phyloP scores from a whole-genome alignment of 148 eudicot species.

The Rhododendron kiyosumense region DNA sequence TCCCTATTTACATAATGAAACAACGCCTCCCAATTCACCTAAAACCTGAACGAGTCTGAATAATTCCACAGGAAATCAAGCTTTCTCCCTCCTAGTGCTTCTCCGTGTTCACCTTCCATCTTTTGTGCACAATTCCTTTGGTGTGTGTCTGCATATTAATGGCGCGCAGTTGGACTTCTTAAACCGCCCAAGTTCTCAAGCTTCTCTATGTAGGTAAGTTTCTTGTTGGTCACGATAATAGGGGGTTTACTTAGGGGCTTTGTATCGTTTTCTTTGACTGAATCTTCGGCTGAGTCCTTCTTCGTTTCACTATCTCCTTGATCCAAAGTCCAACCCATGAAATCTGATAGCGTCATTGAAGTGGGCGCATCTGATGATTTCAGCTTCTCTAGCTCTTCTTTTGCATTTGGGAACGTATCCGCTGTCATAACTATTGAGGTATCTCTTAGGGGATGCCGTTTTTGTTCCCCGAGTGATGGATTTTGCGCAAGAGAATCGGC shows the following conservation, averaged over 20 bases:
- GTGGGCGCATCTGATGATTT: constrained; percentile 40
- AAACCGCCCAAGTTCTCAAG: constrained; percentile 50
- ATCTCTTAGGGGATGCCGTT: constrained; percentile 28
- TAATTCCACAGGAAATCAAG: neutral
- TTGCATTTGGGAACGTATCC: constrained; percentile 34
- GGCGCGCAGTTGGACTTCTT: constrained; percentile 62
- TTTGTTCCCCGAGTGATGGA: constrained; percentile 34
- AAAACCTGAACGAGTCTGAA: neutral
- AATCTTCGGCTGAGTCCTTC: constrained; percentile 33
- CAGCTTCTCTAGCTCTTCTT: constrained; percentile 53
- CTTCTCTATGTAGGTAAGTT: constrained; percentile 48
- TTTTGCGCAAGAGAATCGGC: constrained; percentile 50
- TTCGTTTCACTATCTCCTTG: constrained; percentile 29
- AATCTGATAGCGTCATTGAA: constrained; percentile 70
- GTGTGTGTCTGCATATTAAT: neutral
- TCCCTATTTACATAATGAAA: constrained; percentile 10
- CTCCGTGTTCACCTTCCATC: neutral
- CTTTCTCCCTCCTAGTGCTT: constrained; percentile 3
- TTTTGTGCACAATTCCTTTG: neutral
- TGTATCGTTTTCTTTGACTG: constrained; percentile 13
- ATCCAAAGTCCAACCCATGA: constrained; percentile 65
- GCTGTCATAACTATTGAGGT: constrained; percentile 13
- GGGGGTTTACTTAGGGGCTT: constrained; percentile 31
- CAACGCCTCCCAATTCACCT: neutral
- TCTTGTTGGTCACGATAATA: constrained; percentile 31